Evolutionary conservation across 148 eudicot species (phyloP), one percentile per base, ranked within the genome.

Genomic region (Beta vulgaris): DNA sequence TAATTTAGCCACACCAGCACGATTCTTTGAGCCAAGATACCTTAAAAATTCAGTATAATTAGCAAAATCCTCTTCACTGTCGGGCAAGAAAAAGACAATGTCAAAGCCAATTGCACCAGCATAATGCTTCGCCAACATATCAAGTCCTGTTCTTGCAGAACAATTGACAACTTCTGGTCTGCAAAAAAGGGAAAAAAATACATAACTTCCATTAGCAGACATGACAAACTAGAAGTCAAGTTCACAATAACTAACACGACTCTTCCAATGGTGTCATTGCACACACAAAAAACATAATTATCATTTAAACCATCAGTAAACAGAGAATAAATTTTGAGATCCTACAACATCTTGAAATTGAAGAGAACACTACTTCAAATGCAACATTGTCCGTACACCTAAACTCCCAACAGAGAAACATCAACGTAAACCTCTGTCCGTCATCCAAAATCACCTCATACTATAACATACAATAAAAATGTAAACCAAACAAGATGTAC

Each of bases 1-100:
- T 80, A 89, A 91, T 78, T 84, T 92, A 21, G 92, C 99, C 48
- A 95, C 99, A 72, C 97, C 99, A 64, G 94, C 99, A 53, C 99
- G 89, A 67, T 87, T 71, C 82, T 80, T 95, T 25, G 85, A 82
- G 68, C 91, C 91, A 72, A 95, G 87, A 73, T 88, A 92, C n/a
- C 85, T 84, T 46, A 95, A 75, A 43, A 95, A 95, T 81, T 95
- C 99, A 28, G 99, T 95, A 69, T 95, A 95, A 13, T 92, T 85
- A 69, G 93, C 92, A 79, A 95, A 95, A 88, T 95, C 99, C 0
- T 88, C 92, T 74, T 88, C 96, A 80, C 97, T 90, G 51, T 95
- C 99, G 13, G 99, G 99, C 82, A 95, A 84, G 86, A 95, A 95
- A 84, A 83, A 91, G 43, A 89, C 91, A 42, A 86, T 75, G 43